A percentile compares a stretch with the other conserved stretches of the same genome.
phyloP scores from a whole-genome alignment of 2,329 filamentous ascomycete species.

The Penicillium sp. region DNA sequence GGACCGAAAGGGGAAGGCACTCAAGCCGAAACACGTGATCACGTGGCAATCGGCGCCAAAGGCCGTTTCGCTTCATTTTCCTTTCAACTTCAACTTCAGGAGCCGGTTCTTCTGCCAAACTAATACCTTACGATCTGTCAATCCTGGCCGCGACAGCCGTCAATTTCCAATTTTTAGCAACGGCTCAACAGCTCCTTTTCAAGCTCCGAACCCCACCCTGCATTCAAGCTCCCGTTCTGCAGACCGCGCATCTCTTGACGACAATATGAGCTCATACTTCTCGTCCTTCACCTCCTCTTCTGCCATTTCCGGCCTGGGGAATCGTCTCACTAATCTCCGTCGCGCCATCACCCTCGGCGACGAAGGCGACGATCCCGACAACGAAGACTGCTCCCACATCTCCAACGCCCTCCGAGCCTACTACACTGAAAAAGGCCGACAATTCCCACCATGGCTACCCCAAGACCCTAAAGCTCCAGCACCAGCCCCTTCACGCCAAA shows the following conservation, averaged over 20 bases:
- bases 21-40: constrained; percentile 13
- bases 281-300: constrained; percentile 59
- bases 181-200: constrained; percentile 3
- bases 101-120: constrained; percentile 24
- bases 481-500: constrained; percentile 49
- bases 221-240: constrained; percentile 18
- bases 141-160: not conserved
- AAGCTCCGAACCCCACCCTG: constrained; percentile 25
- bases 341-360: constrained; percentile 47
- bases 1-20: not conserved
- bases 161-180: not conserved
- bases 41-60: constrained; percentile 13
- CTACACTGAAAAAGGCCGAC: constrained; percentile 83
- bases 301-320: constrained; percentile 54
- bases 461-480: constrained; percentile 78
- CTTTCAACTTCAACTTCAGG: constrained; percentile 5
- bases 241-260: constrained; percentile 3
- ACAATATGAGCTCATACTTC: constrained; percentile 76
- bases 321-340: constrained; percentile 60
- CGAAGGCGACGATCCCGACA: constrained; percentile 47
- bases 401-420: constrained; percentile 90
- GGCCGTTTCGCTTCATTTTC: constrained; percentile 9
- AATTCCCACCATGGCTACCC: constrained; percentile 84
- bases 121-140: constrained; percentile 3
- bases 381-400: constrained; percentile 88